These are phyloP conservation scores for Debaryomyces nepalensis DNA, from an alignment of 1,139 yeast genomes.

Conservation along the genomic window DNA sequence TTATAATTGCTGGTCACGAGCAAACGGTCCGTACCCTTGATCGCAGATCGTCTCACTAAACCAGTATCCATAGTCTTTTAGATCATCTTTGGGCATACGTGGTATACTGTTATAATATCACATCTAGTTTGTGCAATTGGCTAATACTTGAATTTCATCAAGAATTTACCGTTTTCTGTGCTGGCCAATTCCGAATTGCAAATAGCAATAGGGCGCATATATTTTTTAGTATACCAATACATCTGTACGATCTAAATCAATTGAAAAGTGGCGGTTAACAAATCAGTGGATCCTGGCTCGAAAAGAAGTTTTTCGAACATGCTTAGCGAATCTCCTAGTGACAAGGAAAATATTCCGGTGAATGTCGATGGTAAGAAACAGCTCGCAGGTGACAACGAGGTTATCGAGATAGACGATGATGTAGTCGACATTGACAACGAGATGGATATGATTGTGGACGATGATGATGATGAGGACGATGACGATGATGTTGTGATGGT, in stretches of 20 bases:
- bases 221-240: slow-evolving; percentile 1
- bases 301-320: slow-evolving; percentile 21
- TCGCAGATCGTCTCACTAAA: not conserved
- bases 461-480: slow-evolving; percentile 31
- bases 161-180: not conserved
- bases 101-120: not conserved
- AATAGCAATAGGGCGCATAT: not conserved
- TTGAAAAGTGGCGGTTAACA: slow-evolving; percentile 12
- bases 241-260: slow-evolving; percentile 7
- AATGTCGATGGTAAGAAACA: slow-evolving; percentile 15
- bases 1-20: slow-evolving; percentile 5
- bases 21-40: not conserved
- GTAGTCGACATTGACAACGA: slow-evolving; percentile 17
- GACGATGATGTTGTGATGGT: slow-evolving; percentile 19
- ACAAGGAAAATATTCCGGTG: slow-evolving; percentile 17
- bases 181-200: not conserved
- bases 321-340: slow-evolving; percentile 19
- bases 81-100: not conserved
- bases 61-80: not conserved
- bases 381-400: slow-evolving; percentile 8
- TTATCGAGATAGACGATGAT: slow-evolving; percentile 17
- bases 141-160: not conserved
- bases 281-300: slow-evolving; percentile 19
- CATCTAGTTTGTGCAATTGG: not conserved
- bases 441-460: slow-evolving; percentile 26